Evolutionary conservation across 768 basidiomycete species (phyloP), one percentile per base, ranked within the genome.

Genomic region (Trametes elegans): DNA sequence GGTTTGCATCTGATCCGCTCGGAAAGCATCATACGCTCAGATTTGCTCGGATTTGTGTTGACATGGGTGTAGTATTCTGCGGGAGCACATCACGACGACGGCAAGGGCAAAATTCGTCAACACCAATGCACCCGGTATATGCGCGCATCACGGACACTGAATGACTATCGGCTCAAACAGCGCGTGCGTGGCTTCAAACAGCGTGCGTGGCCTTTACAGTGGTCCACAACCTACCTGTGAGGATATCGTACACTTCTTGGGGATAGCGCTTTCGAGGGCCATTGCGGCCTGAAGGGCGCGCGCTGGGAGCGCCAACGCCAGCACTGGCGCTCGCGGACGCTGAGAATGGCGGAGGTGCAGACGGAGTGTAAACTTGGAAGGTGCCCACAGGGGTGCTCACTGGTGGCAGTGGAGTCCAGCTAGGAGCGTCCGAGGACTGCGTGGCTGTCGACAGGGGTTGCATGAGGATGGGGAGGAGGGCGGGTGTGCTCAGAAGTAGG

Each of bases 171-270:
- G 38, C n/a, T 13, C 9, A 39, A 4, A 39, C 2, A 18, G 21
- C 7, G 38, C n/a, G 14, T 5, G 2, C 3, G 5, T 4, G n/a
- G 16, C 13, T 14, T 3, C 21, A 2, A 23, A 24, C 23, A 26
- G 24, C 40, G 40, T 9, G 40, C 21, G 23, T 3, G 13, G 7
- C 3, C 40, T 6, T 27, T 13, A 14, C 3, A 26, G 41, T 2
- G 23, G 5, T 26, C n/a, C 2, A 56, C 55, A 29, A n/a, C n/a
- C n/a, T 40, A 57, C 55, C 43, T 13, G 14, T 50, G n/a, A 57
- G 41, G 10, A 57, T 13, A 23, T 57, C 28, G 48, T 50, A 45
- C 16, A 18, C 55, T 3, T 38, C 49, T 24, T 31, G 34, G n/a
- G 55, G 42, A 14, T 24, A 38, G 35, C 55, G 55, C 36, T 42